Evolutionary conservation across 306 rosid genomes (phyloP).

Genomic region (Quercus alba): DNA sequence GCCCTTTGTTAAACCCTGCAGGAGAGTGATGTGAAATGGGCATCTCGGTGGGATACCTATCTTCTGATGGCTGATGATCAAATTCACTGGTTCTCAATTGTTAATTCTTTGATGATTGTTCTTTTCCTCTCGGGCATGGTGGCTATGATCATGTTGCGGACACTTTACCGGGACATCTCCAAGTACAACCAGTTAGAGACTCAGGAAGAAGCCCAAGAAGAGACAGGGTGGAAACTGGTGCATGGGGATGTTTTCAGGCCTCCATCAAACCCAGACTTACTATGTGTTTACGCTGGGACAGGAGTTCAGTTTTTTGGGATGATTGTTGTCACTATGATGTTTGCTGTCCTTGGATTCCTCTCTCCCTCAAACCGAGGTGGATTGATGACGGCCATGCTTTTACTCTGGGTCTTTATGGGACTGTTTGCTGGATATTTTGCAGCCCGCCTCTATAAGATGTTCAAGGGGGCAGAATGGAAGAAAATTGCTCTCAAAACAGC

Average conservation of each 20-base stretch:
- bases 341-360: constrained; percentile 84
- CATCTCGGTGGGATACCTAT: constrained; percentile 96
- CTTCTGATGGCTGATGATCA: constrained; percentile 96
- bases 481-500: constrained; percentile 71
- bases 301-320: constrained; percentile 92
- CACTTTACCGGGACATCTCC: constrained; percentile 93
- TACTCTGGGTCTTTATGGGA: constrained; percentile 94
- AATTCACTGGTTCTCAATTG: constrained; percentile 95
- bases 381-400: constrained; percentile 85
- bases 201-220: constrained; percentile 94
- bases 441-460: constrained; percentile 60
- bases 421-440: constrained; percentile 71
- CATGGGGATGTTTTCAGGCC: constrained; percentile 88
- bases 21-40: constrained; percentile 96
- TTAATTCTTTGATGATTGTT: constrained; percentile 86
- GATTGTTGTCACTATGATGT: constrained; percentile 83
- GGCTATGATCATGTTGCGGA: constrained; percentile 96
- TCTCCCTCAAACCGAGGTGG: constrained; percentile 95
- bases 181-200: constrained; percentile 88
- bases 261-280: constrained; percentile 69
- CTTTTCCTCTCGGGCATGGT: constrained; percentile 93
- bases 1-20: constrained; percentile 22
- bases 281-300: constrained; percentile 83
- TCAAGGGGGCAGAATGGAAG: constrained; percentile 86
- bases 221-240: constrained; percentile 89